phyloP scores from a whole-genome alignment of 2,329 filamentous ascomycete genomes.

The Fusarium scirpi region DNA sequence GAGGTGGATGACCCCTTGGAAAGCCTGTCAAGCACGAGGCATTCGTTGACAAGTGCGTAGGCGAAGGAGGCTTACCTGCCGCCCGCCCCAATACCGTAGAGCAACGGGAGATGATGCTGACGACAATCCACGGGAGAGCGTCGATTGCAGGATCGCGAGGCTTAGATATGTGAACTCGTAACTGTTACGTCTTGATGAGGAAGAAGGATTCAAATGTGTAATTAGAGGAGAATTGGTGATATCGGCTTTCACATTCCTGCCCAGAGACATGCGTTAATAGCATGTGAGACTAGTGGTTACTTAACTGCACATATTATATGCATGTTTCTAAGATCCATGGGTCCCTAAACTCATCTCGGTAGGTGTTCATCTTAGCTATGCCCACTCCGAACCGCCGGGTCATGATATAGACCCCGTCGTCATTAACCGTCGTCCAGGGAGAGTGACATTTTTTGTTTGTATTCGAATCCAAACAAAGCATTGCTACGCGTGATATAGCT shows the following conservation, averaged over 20 bases:
- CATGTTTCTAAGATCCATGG: slow-evolving; percentile 22
- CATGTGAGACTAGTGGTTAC: slow-evolving; percentile 19
- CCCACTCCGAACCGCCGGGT: slow-evolving; percentile 31
- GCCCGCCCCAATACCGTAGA: neutral
- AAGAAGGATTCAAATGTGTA: neutral
- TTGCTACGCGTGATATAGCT: slow-evolving; percentile 12
- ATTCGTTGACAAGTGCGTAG: slow-evolving; percentile 26
- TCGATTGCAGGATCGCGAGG: slow-evolving; percentile 22
- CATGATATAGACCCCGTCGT: slow-evolving; percentile 29
- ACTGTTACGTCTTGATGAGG: slow-evolving; percentile 9
- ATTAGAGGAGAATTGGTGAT: slow-evolving; percentile 4
- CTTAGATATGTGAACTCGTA: slow-evolving; percentile 10
- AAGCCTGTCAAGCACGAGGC: slow-evolving; percentile 22
- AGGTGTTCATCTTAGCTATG: slow-evolving; percentile 25
- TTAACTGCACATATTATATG: slow-evolving; percentile 18
- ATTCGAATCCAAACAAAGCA: slow-evolving; percentile 31
- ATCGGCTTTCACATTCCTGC: slow-evolving; percentile 25
- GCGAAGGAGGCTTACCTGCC: slow-evolving; percentile 29
- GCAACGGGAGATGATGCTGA: slow-evolving; percentile 10
- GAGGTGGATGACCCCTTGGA: slow-evolving; percentile 7
- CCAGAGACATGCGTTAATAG: slow-evolving; percentile 9
- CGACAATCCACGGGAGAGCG: neutral
- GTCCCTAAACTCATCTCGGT: slow-evolving; percentile 41
- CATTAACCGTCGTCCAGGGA: slow-evolving; percentile 30
- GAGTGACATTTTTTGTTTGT: slow-evolving; percentile 25